phyloP scores from a whole-genome alignment of 345 rosid species.

The Melaleuca quinquenervia region DNA sequence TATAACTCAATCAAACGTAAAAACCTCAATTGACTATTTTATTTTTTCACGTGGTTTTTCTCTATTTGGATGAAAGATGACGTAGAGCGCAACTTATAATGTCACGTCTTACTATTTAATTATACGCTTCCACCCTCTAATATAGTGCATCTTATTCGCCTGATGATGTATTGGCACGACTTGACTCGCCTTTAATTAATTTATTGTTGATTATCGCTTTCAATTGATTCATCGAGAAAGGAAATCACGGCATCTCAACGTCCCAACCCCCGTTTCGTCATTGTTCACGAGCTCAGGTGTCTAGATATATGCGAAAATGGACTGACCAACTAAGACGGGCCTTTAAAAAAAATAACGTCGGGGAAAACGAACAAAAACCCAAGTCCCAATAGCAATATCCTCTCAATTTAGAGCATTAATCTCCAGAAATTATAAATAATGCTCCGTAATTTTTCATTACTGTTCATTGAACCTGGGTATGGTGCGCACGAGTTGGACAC shows the following conservation, averaged over 20 bases:
- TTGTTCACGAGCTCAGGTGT: neutral
- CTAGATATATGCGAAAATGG: neutral
- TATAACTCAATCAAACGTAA: fast-evolving
- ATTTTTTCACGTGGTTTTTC: neutral
- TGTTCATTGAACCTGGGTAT: too few species aligned
- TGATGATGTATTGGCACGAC: fast-evolving
- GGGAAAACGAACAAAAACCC: neutral
- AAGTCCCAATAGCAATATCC: neutral
- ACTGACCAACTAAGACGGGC: neutral
- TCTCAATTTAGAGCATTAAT: neutral
- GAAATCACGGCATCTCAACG: too few species aligned
- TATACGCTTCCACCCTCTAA: neutral
- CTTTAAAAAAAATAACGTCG: neutral
- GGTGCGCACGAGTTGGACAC: too few species aligned
- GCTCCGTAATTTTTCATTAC: neutral
- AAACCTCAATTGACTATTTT: neutral
- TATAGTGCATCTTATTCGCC: too few species aligned
- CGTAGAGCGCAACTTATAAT: neutral
- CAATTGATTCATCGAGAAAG: neutral
- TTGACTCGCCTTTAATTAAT: too few species aligned
- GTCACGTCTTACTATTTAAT: neutral
- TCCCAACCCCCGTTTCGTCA: neutral
- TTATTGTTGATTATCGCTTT: too few species aligned
- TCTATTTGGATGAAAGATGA: neutral
- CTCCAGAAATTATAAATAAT: neutral